Percentiles rank a stretch among this genome's conserved stretches.
Evolutionary conservation across 1,139 yeast species (phyloP).

Genomic region (Yamadazyma trypodendri): DNA sequence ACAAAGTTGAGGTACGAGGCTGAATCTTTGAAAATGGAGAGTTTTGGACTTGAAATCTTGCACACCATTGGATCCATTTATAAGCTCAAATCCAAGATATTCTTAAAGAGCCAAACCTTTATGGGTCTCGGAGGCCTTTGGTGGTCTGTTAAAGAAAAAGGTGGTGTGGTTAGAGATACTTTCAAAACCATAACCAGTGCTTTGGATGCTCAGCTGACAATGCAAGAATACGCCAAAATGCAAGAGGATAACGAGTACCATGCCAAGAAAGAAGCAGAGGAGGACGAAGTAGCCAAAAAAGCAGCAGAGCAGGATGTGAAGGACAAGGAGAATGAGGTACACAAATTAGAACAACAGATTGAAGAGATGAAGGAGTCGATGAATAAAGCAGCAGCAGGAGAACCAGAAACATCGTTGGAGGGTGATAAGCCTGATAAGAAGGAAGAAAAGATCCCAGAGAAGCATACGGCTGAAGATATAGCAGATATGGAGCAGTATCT

Average conservation of each 20-base stretch:
- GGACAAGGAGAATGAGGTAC: constrained; percentile 10
- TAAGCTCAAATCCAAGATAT: constrained; percentile 61
- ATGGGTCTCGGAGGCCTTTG: constrained; percentile 85
- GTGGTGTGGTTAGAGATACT: constrained; percentile 80
- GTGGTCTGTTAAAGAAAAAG: constrained; percentile 82
- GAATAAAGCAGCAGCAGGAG: neutral
- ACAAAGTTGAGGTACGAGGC: constrained; percentile 80
- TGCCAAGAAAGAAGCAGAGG: constrained; percentile 39
- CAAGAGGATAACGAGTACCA: constrained; percentile 60
- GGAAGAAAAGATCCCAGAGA: constrained; percentile 32
- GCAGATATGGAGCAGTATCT: constrained; percentile 84
- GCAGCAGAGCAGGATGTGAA: constrained; percentile 12
- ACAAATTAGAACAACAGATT: constrained; percentile 9
- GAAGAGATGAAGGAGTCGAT: constrained; percentile 10
- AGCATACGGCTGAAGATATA: constrained; percentile 76
- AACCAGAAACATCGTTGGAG: neutral
- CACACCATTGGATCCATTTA: constrained; percentile 85
- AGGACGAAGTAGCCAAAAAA: constrained; percentile 23
- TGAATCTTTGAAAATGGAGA: constrained; percentile 85
- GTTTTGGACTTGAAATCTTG: constrained; percentile 87
- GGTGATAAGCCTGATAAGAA: neutral
- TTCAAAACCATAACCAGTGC: constrained; percentile 84
- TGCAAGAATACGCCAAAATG: constrained; percentile 76
- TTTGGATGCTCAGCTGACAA: constrained; percentile 83
- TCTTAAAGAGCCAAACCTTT: constrained; percentile 63